Base-by-base conservation (phyloP, 306 rosid genomes). In the Benincasa hispida region DNA sequence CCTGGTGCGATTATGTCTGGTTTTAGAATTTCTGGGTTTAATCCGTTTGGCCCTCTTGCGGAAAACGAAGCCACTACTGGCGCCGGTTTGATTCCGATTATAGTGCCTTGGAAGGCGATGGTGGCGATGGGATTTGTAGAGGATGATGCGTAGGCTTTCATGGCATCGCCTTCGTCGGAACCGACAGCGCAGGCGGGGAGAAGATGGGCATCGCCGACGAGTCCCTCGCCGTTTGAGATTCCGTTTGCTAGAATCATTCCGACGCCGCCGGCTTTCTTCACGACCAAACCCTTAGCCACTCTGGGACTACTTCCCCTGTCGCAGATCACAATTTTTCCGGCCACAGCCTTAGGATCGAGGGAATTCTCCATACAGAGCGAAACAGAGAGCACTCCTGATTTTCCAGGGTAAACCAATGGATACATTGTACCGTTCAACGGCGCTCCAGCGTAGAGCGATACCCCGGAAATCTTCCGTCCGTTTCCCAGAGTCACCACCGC, bases 1-100 rank as follows among this genome's bases (percentile, higher is more conserved):
- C 98, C 98, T 0, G 98, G 98, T 3, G 98, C 98, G 18, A 89
- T 87, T 66, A 93, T 74, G 72, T 93, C 98, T 15, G 98, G 98
- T 77, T 93, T 93, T 10, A 93, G 89, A 24, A 93, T 82, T 79
- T 93, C 84, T 3, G 97, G 96, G 85, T 86, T 87, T 56, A 93
- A 27, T 6, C 89, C 89, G 66, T 86, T 91, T 0, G 96, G 96
- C 47, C 98, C 97, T 61, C 98, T 79, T 0, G 92, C 97, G 0
- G 98, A 86, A 62, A 93, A 93, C 0, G 98, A 91, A 51, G 98
- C 96, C 12, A 93, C 76, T 18, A 93, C 89, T 13, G 98, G 98
- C 5, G 98, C 98, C 0, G 98, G 98, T 75, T 89, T 93, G 81
- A 91, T 89, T 51, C 98, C 97, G 0, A 93, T 80, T 22, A 89